Evolutionary conservation across 2,329 filamentous ascomycete species (phyloP).

Genomic region (Drechmeria coniospora): DNA sequence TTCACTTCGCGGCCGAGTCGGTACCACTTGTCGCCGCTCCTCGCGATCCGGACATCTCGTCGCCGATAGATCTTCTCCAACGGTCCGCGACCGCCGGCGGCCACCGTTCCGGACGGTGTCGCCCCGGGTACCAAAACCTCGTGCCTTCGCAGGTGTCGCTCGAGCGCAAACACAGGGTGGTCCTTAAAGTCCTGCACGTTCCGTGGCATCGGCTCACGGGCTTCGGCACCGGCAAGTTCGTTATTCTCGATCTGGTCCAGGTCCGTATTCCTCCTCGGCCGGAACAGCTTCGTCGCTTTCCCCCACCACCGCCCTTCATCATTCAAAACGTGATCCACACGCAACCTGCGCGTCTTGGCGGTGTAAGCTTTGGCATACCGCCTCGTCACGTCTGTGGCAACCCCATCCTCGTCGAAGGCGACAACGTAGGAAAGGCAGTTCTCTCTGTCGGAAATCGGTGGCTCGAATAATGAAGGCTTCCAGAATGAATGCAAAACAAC

Average conservation of each 20-base stretch:
- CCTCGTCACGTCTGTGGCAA: constrained; percentile 69
- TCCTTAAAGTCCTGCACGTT: constrained; percentile 79
- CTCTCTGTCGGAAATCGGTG: constrained; percentile 58
- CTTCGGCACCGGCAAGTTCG: constrained; percentile 55
- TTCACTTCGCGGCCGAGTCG: constrained; percentile 69
- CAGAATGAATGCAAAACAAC: constrained; percentile 65
- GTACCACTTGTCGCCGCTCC: constrained; percentile 82
- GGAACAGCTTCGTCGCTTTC: constrained; percentile 33
- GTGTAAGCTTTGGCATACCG: constrained; percentile 82
- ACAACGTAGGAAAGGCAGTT: constrained; percentile 75
- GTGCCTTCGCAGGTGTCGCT: constrained; percentile 68
- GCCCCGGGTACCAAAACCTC: constrained; percentile 64
- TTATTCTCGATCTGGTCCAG: constrained; percentile 73
- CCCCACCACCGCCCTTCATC: constrained; percentile 37
- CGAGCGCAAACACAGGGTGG: constrained; percentile 70
- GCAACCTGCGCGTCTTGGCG: constrained; percentile 68
- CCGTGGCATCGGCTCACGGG: constrained; percentile 68
- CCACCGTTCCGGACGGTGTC: constrained; percentile 62
- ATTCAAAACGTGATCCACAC: constrained; percentile 51
- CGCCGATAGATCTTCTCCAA: constrained; percentile 74
- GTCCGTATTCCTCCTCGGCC: constrained; percentile 30
- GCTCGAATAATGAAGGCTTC: constrained; percentile 64
- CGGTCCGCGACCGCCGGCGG: constrained; percentile 43
- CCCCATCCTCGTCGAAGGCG: constrained; percentile 67
- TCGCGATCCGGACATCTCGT: constrained; percentile 61